These are phyloP conservation scores for Trametes villosa DNA, from an alignment of 768 basidiomycete genomes.

Conservation along the genomic window DNA sequence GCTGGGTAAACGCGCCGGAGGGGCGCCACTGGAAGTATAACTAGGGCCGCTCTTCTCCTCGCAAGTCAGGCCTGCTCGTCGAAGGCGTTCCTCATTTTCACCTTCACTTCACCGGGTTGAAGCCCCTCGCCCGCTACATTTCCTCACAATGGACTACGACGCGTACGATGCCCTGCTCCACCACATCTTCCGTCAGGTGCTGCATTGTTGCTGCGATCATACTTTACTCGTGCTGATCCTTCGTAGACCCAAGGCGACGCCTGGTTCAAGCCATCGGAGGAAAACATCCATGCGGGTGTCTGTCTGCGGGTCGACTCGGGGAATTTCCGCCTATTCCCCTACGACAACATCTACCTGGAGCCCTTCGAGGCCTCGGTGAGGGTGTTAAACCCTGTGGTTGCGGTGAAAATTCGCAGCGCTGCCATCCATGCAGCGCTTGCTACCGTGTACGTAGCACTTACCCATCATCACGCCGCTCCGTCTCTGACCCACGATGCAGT, in stretches of 20 bases:
- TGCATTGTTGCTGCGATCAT: background rate
- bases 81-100: background rate
- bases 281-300: slow-evolving; percentile 80
- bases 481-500: slow-evolving; percentile 38
- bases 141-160: slow-evolving; percentile 68
- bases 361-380: slow-evolving; percentile 84
- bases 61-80: background rate
- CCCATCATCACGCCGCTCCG: background rate
- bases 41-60: background rate
- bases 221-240: background rate
- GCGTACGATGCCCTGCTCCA: slow-evolving; percentile 74
- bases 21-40: background rate
- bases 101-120: background rate
- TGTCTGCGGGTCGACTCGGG: slow-evolving; percentile 74
- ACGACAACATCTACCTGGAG: slow-evolving; percentile 75
- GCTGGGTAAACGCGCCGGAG: background rate
- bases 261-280: slow-evolving; percentile 86
- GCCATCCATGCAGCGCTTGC: slow-evolving; percentile 81
- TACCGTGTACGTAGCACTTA: slow-evolving; percentile 55
- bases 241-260: slow-evolving; percentile 76
- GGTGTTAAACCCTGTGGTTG: slow-evolving; percentile 81
- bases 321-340: slow-evolving; percentile 81
- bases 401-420: slow-evolving; percentile 79
- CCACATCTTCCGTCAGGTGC: slow-evolving; percentile 75
- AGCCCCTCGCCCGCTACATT: background rate